Evolutionary conservation across 805 yeast genomes (phyloP), one percentile per base, ranked within the genome.

Genomic region (Candida khao-thaluensis): DNA sequence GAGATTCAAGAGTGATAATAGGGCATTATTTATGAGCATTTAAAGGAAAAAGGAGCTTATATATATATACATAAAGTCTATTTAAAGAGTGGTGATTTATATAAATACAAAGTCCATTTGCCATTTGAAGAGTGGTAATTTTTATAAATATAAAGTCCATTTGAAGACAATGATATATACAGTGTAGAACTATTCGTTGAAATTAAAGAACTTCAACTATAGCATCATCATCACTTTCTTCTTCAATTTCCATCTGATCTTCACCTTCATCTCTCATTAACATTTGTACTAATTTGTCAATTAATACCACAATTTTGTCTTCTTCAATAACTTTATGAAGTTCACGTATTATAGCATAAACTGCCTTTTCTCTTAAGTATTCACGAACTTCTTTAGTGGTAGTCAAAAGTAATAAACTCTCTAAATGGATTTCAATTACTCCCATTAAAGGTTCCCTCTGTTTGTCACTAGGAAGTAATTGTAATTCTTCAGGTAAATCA

Each of bases 201-300:
- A 22, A 22, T 22, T 22, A 22, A 22, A 75, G 50, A 37, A 80
- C 69, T 51, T 79, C 85, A 5, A 71, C 72, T 30, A 80, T 71
- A 46, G 70, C 65, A 39, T 74, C 77, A 24, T 52, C 56, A n/a
- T 26, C 33, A 5, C 27, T 33, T 18, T 66, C 78, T 23, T 70
- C 72, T 17, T 66, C 69, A n/a, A 59, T 69, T 41, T 78, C 81
- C 36, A 76, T 78, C 14, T 69, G 66, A 28, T 64, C 72, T 7
- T 39, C 57, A 21, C 62, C 63, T 54, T 90, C 97, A 54, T 91
- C 97, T 69, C 97, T 79, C 93, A 85, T 85, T 47, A 91, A 71
- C 80, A 88, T 77, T 58, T 91, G 91, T 16, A 90, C 99, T 28
- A 85, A 61, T 57, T 93, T 75, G 51, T 88, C 95, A 65, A 93